Evolutionary conservation across 2,329 filamentous ascomycete genomes (phyloP).

Genomic region (Fusarium nematophilum): DNA sequence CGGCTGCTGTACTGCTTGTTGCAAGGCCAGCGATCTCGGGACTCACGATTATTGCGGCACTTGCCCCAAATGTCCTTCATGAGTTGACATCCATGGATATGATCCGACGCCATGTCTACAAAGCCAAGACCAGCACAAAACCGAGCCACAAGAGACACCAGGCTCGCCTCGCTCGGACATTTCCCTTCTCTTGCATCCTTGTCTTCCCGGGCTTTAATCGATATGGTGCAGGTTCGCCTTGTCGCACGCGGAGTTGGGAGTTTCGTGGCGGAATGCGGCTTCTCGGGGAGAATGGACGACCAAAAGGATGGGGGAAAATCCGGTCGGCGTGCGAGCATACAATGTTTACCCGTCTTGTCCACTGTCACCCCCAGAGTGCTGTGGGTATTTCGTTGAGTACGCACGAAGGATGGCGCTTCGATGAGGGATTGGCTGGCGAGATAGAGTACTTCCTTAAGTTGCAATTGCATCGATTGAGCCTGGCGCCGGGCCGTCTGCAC

Average conservation of each 20-base stretch:
- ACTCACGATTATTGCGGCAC: constrained; percentile 49
- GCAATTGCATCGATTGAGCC: not conserved
- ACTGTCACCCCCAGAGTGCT: not conserved
- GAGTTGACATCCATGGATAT: not conserved
- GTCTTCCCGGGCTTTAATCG: not conserved
- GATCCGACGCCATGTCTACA: not conserved
- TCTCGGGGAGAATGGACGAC: not conserved
- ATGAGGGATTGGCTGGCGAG: not conserved
- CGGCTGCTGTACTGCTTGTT: constrained; percentile 46
- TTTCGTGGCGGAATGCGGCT: not conserved
- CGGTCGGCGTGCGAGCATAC: constrained; percentile 2
- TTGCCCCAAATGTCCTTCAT: constrained; percentile 44
- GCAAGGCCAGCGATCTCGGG: constrained; percentile 47
- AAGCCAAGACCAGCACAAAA: not conserved
- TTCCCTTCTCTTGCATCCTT: not conserved
- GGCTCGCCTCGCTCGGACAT: not conserved
- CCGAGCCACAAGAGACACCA: not conserved
- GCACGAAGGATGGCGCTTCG: not conserved
- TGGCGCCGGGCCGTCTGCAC: not conserved
- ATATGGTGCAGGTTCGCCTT: constrained; percentile 10
- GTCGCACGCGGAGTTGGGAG: constrained; percentile 4
- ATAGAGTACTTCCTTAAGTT: not conserved
- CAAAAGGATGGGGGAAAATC: not conserved
- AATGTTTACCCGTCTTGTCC: constrained; percentile 5
- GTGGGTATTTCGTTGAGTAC: not conserved